phyloP scores from a whole-genome alignment of 2,329 filamentous ascomycete genomes.

The Lasiodiplodia sp. region DNA sequence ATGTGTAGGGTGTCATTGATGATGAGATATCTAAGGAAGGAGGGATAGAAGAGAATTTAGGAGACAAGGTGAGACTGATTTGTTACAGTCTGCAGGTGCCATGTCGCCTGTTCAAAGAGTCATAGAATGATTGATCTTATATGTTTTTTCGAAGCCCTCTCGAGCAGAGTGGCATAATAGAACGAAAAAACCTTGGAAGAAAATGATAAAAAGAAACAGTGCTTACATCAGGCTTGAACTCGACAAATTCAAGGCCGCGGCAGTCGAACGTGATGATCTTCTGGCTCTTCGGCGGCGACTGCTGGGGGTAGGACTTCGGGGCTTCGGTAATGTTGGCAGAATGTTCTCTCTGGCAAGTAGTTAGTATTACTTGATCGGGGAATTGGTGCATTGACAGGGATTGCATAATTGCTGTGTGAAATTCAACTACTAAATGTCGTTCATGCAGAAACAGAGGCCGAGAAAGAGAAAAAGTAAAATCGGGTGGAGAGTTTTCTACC shows the following conservation, averaged over 20 bases:
- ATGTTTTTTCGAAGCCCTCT: background rate
- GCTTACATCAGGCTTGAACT: constrained; percentile 86
- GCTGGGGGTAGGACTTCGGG: constrained; percentile 74
- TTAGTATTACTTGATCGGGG: constrained; percentile 14
- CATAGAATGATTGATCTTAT: background rate
- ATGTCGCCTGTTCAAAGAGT: background rate
- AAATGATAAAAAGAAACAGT: background rate
- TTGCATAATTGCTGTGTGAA: background rate
- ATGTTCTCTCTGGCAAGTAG: constrained; percentile 71
- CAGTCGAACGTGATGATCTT: constrained; percentile 93
- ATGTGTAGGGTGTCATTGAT: no score
- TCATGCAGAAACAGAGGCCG: no score
- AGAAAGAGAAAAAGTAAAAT: constrained; percentile 34
- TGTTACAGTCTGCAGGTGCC: background rate
- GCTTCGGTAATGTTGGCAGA: constrained; percentile 82
- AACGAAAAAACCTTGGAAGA: background rate
- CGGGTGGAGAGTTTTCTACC: constrained; percentile 54
- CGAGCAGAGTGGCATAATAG: background rate
- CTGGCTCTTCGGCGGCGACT: constrained; percentile 74
- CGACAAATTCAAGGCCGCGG: constrained; percentile 87
- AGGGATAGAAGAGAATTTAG: background rate
- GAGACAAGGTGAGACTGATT: background rate
- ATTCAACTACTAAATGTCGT: background rate
- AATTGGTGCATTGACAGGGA: constrained; percentile 29
- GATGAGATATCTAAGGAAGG: no score